phyloP scores from a whole-genome alignment of 2,329 filamentous ascomycete genomes.

The Pseudopithomyces maydicus region DNA sequence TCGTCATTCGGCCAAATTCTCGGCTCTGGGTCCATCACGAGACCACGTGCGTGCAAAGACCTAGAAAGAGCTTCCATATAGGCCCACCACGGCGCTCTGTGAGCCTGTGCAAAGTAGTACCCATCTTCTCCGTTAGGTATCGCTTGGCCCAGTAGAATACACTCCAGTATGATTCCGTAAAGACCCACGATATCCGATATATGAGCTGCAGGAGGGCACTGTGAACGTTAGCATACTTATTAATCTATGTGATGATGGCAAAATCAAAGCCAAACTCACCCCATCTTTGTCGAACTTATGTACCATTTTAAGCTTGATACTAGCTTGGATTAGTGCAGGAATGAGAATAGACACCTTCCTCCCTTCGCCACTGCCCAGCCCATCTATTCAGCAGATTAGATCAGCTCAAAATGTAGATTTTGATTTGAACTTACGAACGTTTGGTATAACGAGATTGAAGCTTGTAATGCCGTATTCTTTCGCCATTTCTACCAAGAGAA shows the following conservation, averaged over 20 bases:
- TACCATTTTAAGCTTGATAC: constrained; percentile 33
- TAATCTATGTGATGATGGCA: neutral
- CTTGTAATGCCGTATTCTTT: constrained; percentile 17
- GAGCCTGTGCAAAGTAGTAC: constrained; percentile 14
- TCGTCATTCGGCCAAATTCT: constrained; percentile 15
- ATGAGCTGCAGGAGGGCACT: constrained; percentile 11
- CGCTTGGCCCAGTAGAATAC: constrained; percentile 7
- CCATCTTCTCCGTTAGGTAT: constrained; percentile 12
- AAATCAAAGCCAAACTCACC: constrained; percentile 26
- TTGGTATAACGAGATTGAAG: constrained; percentile 13
- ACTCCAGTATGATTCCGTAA: constrained; percentile 8
- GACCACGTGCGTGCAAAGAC: constrained; percentile 13
- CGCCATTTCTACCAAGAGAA: constrained; percentile 10
- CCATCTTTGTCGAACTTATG: constrained; percentile 42
- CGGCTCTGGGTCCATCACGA: constrained; percentile 6
- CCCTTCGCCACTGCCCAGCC: constrained; percentile 17
- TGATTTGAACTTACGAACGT: constrained; percentile 11
- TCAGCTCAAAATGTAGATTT: neutral
- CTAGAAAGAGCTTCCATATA: constrained; percentile 11
- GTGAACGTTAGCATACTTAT: neutral
- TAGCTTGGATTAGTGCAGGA: constrained; percentile 22
- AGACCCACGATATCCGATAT: constrained; percentile 14
- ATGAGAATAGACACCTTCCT: constrained; percentile 15
- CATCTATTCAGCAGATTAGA: constrained; percentile 8
- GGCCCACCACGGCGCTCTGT: constrained; percentile 9